Percentiles rank a stretch among this genome's conserved stretches.
These are phyloP conservation scores for Exsudoporus floridanus DNA, from an alignment of 1,284 basidiomycete species.

Conservation along the genomic window DNA sequence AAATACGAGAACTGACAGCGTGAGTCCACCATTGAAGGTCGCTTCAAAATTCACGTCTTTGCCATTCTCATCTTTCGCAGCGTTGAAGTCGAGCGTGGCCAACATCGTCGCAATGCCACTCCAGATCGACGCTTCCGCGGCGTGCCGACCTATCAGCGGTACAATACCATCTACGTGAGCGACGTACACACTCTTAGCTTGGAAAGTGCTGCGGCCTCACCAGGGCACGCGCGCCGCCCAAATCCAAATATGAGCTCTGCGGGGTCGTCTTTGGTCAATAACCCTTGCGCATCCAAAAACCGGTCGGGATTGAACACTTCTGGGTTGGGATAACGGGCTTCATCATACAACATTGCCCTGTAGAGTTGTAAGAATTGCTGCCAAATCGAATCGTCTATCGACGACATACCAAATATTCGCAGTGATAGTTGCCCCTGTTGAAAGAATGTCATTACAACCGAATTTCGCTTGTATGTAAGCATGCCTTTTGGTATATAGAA, in stretches of 20 bases:
- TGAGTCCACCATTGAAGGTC: neutral
- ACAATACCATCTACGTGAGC: neutral
- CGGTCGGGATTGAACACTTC: conserved; percentile 21
- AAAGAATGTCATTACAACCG: neutral
- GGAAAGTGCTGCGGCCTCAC: neutral
- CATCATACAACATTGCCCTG: conserved; percentile 24
- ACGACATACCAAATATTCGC: conserved; percentile 17
- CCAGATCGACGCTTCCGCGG: conserved; percentile 18
- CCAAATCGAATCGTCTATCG: no score
- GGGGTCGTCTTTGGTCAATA: conserved; percentile 13
- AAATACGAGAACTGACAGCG: neutral
- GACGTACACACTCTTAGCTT: neutral
- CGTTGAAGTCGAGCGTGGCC: conserved; percentile 14
- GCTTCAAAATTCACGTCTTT: conserved; percentile 3
- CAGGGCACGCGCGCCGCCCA: conserved; percentile 20
- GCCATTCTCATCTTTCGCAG: conserved; percentile 8
- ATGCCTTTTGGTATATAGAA: conserved; percentile 19
- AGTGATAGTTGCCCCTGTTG: conserved; percentile 9
- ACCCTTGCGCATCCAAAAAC: conserved; percentile 14
- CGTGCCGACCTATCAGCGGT: conserved; percentile 8
- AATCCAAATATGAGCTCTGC: conserved; percentile 17
- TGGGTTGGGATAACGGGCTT: conserved; percentile 16
- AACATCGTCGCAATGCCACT: conserved; percentile 14
- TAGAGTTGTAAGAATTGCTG: neutral
- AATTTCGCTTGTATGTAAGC: neutral